phyloP scores from a whole-genome alignment of 2,329 filamentous ascomycete species.

The Beauveria sp. region DNA sequence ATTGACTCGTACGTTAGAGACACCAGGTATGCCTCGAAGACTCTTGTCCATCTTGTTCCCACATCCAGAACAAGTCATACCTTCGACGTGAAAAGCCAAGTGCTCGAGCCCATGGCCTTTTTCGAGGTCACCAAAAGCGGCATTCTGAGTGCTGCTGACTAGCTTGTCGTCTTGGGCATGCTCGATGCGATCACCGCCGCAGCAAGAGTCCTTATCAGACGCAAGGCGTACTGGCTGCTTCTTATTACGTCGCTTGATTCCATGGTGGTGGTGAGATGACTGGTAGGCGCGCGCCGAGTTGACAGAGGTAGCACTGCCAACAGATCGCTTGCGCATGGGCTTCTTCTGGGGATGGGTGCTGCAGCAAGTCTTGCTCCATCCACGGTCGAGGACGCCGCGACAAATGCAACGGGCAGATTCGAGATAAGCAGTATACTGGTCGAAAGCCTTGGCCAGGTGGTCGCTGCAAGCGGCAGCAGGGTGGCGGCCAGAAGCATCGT shows the following conservation, averaged over 20 bases:
- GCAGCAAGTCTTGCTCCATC: slow-evolving; percentile 22
- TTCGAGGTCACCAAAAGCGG: slow-evolving; percentile 18
- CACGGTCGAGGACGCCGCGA: slow-evolving; percentile 24
- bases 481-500: slow-evolving; percentile 21
- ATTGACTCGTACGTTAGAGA: slow-evolving; percentile 26
- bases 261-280: slow-evolving; percentile 17
- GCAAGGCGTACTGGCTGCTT: background rate
- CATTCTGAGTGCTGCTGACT: background rate
- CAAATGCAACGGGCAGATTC: slow-evolving; percentile 30
- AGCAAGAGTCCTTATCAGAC: slow-evolving; percentile 9
- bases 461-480: slow-evolving; percentile 22
- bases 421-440: slow-evolving; percentile 28
- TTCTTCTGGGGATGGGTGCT: slow-evolving; percentile 10
- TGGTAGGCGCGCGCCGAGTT: background rate
- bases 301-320: background rate
- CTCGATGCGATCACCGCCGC: slow-evolving; percentile 10
- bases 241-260: slow-evolving; percentile 16
- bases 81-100: slow-evolving; percentile 23
- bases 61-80: slow-evolving; percentile 31
- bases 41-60: slow-evolving; percentile 26
- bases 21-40: slow-evolving; percentile 20
- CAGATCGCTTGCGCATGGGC: background rate
- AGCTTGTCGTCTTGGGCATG: slow-evolving; percentile 3
- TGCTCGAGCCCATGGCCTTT: slow-evolving; percentile 19
- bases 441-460: slow-evolving; percentile 25